These are phyloP conservation scores for Babesia microti DNA, from an alignment of 169 alveolate species.

Conservation along the genomic window DNA sequence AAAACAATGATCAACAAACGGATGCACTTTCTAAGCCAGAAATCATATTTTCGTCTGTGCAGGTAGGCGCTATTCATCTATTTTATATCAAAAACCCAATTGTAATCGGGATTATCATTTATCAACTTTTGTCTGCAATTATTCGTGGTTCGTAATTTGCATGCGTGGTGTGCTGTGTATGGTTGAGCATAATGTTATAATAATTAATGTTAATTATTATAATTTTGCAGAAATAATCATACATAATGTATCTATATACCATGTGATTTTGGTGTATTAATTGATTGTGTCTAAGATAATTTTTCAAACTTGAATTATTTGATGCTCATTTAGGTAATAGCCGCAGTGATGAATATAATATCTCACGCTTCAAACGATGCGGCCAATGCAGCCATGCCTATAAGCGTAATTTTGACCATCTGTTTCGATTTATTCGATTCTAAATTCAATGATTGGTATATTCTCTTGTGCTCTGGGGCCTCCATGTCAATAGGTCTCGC, in stretches of 20 bases:
- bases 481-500: slow-evolving; percentile 69
- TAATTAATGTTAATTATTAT: no score
- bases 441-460: slow-evolving; percentile 61
- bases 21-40: slow-evolving; percentile 17
- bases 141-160: slow-evolving; percentile 11
- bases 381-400: slow-evolving; percentile 74
- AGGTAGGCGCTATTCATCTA: no score
- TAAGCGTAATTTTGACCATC: slow-evolving; percentile 42
- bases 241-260: neutral
- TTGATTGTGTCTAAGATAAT: neutral
- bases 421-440: slow-evolving; percentile 23
- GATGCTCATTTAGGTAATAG: no score
- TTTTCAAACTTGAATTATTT: no score
- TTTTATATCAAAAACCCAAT: no score
- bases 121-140: slow-evolving; percentile 17
- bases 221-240: no score
- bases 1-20: slow-evolving; percentile 2
- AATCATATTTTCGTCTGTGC: slow-evolving; percentile 41
- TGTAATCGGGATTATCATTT: no score
- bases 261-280: slow-evolving; percentile 6
- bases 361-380: slow-evolving; percentile 75
- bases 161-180: no score
- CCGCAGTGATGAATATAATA: slow-evolving; percentile 62
- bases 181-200: no score
- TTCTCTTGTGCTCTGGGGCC: slow-evolving; percentile 64